Evolutionary conservation across 2,329 filamentous ascomycete species (phyloP).

Genomic region (Knufia petricola): DNA sequence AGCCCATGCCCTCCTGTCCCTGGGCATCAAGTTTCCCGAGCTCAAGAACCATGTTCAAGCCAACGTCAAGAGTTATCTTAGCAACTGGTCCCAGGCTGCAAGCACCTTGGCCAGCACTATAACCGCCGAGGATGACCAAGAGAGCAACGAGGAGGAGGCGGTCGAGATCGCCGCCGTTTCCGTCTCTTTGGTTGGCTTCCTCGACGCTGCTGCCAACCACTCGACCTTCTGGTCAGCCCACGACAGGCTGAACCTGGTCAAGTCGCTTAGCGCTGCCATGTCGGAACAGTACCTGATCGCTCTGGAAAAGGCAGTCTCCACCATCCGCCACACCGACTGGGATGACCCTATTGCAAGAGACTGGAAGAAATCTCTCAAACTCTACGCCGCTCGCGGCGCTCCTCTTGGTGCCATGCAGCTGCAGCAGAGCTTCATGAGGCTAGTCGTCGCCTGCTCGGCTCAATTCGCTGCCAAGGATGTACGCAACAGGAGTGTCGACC

Average conservation of each 20-base stretch:
- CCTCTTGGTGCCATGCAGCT: slow-evolving; percentile 86
- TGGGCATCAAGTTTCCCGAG: slow-evolving; percentile 63
- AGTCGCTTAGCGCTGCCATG: slow-evolving; percentile 61
- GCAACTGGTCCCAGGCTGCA: slow-evolving; percentile 58
- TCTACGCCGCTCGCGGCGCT: slow-evolving; percentile 68
- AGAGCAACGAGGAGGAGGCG: slow-evolving; percentile 45
- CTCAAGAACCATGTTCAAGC: slow-evolving; percentile 58
- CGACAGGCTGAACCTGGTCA: slow-evolving; percentile 64
- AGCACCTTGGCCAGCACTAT: slow-evolving; percentile 45
- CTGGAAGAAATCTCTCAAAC: slow-evolving; percentile 78
- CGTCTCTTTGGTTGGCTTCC: slow-evolving; percentile 79
- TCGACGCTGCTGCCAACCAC: slow-evolving; percentile 70
- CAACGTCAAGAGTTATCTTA: slow-evolving; percentile 62
- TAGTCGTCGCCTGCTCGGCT: slow-evolving; percentile 70
- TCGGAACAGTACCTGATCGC: slow-evolving; percentile 78
- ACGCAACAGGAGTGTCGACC: slow-evolving; percentile 50
- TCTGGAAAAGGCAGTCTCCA: slow-evolving; percentile 82
- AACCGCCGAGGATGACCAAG: slow-evolving; percentile 46
- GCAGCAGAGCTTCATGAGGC: slow-evolving; percentile 77
- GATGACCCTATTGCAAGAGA: slow-evolving; percentile 60
- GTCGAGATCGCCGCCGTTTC: slow-evolving; percentile 64
- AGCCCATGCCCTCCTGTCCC: slow-evolving; percentile 66
- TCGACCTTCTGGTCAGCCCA: slow-evolving; percentile 70
- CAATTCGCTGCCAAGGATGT: slow-evolving; percentile 57
- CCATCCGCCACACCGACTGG: slow-evolving; percentile 68